These are phyloP conservation scores for Talaromyces funiculosus DNA, from an alignment of 2,329 filamentous ascomycete species.

Conservation along the genomic window DNA sequence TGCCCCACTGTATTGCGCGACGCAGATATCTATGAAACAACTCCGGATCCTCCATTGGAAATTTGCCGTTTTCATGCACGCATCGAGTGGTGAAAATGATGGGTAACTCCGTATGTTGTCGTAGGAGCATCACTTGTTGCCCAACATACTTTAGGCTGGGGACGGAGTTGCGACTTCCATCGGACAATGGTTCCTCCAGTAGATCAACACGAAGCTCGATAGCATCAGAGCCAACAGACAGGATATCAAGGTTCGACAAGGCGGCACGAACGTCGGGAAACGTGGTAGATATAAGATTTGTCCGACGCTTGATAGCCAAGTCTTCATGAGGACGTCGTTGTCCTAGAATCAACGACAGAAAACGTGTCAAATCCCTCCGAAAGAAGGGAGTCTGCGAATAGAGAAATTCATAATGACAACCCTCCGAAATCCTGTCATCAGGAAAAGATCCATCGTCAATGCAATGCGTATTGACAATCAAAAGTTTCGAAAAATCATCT, in stretches of 20 bases:
- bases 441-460: slow-evolving; percentile 65
- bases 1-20: slow-evolving; percentile 79
- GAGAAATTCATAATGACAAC: slow-evolving; percentile 80
- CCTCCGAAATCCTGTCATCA: slow-evolving; percentile 58
- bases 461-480: slow-evolving; percentile 71
- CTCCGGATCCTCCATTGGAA: slow-evolving; percentile 72
- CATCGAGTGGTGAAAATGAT: slow-evolving; percentile 85
- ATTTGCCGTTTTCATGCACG: slow-evolving; percentile 73
- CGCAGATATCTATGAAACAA: slow-evolving; percentile 76
- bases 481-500: slow-evolving; percentile 46
- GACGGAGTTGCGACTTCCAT: slow-evolving; percentile 58
- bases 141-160: slow-evolving; percentile 80
- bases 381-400: slow-evolving; percentile 69
- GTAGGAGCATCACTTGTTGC: slow-evolving; percentile 76
- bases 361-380: slow-evolving; percentile 69
- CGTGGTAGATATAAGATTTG: slow-evolving; percentile 81
- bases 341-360: slow-evolving; percentile 71
- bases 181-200: slow-evolving; percentile 62
- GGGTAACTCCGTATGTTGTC: slow-evolving; percentile 79
- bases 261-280: slow-evolving; percentile 81
- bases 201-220: slow-evolving; percentile 81
- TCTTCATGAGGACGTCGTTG: slow-evolving; percentile 74
- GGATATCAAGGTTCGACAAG: slow-evolving; percentile 76
- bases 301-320: slow-evolving; percentile 63
- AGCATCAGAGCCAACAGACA: slow-evolving; percentile 80